Percentiles rank a stretch among this genome's conserved stretches.
These are phyloP conservation scores for Mycena rosella DNA, from an alignment of 768 basidiomycete species.

Conservation along the genomic window DNA sequence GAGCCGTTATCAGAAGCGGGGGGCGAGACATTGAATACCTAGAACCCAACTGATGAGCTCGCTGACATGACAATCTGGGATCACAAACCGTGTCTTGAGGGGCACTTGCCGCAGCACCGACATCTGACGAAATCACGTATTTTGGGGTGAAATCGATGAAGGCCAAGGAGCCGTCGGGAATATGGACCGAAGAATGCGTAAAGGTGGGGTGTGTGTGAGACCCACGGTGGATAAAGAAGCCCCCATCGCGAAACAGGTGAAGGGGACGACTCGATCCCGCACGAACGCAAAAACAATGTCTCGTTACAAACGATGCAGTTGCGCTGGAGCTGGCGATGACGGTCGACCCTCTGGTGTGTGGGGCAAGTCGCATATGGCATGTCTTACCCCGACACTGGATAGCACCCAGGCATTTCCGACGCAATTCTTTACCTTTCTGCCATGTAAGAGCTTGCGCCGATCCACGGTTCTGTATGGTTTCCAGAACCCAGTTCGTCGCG, in stretches of 20 bases:
- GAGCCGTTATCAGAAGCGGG: too few relatives aligned
- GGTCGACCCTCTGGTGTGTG: not conserved
- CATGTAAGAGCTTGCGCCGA: not conserved
- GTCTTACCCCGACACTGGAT: not conserved
- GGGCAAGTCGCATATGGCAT: conserved; percentile 5
- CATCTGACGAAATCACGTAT: not conserved
- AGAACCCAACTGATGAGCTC: too few relatives aligned
- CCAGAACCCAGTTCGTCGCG: conserved; percentile 7
- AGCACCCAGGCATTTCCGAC: conserved; percentile 30
- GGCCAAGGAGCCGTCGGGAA: conserved; percentile 3
- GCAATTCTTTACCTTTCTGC: not conserved
- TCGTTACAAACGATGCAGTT: not conserved
- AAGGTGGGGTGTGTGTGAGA: not conserved
- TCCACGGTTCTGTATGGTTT: not conserved
- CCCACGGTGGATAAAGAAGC: not conserved
- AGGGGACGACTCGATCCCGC: conserved; percentile 5
- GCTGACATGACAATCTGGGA: too few relatives aligned
- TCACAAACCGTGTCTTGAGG: too few relatives aligned
- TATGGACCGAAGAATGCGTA: not conserved
- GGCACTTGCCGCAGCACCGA: too few relatives aligned
- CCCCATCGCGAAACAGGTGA: not conserved
- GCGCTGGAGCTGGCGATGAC: not conserved
- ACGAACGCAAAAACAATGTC: not conserved
- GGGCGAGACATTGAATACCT: too few relatives aligned
- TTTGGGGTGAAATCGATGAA: not conserved